phyloP scores from a whole-genome alignment of 495 filamentous ascomycete genomes.

The Immersiella caudata region DNA sequence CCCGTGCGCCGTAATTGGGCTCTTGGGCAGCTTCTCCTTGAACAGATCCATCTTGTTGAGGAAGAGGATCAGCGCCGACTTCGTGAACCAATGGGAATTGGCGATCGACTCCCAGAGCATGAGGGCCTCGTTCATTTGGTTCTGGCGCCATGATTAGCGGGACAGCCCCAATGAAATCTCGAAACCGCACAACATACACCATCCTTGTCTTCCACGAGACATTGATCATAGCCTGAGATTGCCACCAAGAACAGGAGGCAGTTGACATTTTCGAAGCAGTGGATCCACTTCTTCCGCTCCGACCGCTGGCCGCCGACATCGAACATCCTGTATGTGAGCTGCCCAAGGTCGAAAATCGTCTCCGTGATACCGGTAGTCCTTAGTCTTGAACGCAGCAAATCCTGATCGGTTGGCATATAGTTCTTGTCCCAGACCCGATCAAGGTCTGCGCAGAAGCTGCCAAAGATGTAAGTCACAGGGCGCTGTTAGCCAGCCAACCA shows the following conservation, averaged over 20 bases:
- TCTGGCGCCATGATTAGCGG: constrained; percentile 56
- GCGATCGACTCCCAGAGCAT: constrained; percentile 98
- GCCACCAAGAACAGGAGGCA: constrained; percentile 93
- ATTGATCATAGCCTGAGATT: constrained; percentile 96
- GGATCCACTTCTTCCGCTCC: constrained; percentile 99
- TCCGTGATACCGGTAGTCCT: constrained; percentile 97
- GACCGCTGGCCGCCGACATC: constrained; percentile 97
- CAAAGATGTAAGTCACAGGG: background rate
- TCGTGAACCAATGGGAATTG: constrained; percentile 97
- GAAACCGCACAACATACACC: constrained; percentile 64
- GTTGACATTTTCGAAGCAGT: constrained; percentile 97
- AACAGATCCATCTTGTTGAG: constrained; percentile 99
- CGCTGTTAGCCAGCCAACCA: background rate
- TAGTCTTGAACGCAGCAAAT: constrained; percentile 88
- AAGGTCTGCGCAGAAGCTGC: constrained; percentile 86
- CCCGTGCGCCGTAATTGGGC: constrained; percentile 79
- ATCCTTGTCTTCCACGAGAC: constrained; percentile 94
- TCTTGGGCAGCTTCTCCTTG: constrained; percentile 79
- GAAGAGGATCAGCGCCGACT: constrained; percentile 94
- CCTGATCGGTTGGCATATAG: constrained; percentile 95
- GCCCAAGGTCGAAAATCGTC: constrained; percentile 90
- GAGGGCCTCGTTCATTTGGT: constrained; percentile 99
- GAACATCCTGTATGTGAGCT: constrained; percentile 98
- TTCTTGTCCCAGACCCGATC: constrained; percentile 85
- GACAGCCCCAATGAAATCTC: background rate